Evolutionary conservation across 768 basidiomycete genomes (phyloP).

Genomic region (Pilatotrama ljubarskyi): DNA sequence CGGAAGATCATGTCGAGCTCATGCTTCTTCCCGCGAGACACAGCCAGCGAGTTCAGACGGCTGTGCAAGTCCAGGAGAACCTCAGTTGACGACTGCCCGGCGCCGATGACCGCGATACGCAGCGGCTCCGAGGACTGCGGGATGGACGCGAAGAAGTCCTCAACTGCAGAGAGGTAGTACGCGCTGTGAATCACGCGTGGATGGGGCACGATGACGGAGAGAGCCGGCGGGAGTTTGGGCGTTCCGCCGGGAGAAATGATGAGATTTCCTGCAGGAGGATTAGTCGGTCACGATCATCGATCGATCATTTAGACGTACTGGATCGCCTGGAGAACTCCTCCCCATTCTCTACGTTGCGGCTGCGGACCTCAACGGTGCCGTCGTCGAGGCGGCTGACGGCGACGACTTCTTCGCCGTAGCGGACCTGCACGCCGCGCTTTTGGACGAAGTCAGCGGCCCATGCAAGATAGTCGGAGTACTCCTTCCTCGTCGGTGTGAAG

Average conservation of each 20-base stretch:
- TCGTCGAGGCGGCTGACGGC: constrained; percentile 35
- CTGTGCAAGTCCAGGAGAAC: constrained; percentile 46
- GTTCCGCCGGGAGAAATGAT: constrained; percentile 53
- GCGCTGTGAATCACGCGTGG: constrained; percentile 47
- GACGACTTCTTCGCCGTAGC: constrained; percentile 49
- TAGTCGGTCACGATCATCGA: neutral
- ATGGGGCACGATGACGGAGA: constrained; percentile 35
- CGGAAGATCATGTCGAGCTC: constrained; percentile 52
- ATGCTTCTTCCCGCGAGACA: constrained; percentile 32
- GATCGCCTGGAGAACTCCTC: constrained; percentile 36
- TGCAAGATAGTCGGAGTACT: constrained; percentile 54
- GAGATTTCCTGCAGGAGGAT: constrained; percentile 40
- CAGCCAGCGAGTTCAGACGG: constrained; percentile 37
- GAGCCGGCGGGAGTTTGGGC: constrained; percentile 42
- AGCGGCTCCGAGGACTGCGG: constrained; percentile 32
- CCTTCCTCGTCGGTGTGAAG: constrained; percentile 51
- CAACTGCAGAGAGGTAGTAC: constrained; percentile 41
- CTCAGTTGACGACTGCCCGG: constrained; percentile 51
- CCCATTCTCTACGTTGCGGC: constrained; percentile 38
- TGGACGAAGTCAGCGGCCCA: constrained; percentile 52
- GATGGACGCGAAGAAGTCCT: constrained; percentile 34
- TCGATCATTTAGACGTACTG: constrained; percentile 34
- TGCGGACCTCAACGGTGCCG: constrained; percentile 41
- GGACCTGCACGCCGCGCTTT: constrained; percentile 42
- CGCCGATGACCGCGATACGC: constrained; percentile 47